These are phyloP conservation scores for Pythium rishiriense DNA, from an alignment of 352 stramenopile species.

Conservation along the genomic window DNA sequence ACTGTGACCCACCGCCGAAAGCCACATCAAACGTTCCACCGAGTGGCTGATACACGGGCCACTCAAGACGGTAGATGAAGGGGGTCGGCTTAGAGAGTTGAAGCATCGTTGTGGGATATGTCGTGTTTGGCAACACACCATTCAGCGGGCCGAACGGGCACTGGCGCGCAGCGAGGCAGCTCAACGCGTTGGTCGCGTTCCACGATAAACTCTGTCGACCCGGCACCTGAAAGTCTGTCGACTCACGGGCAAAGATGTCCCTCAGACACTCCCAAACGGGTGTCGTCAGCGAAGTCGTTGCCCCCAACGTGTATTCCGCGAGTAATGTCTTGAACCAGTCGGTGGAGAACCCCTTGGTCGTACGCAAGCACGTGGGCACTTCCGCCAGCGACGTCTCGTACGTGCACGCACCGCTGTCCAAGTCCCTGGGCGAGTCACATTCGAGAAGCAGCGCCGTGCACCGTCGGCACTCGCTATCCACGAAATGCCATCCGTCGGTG, in stretches of 20 bases:
- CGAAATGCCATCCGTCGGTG: neutral
- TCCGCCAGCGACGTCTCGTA: slow-evolving; percentile 13
- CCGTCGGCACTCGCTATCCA: slow-evolving; percentile 6
- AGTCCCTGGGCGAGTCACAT: slow-evolving; percentile 2
- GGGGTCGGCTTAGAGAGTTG: slow-evolving; percentile 12
- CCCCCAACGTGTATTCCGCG: neutral
- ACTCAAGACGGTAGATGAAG: slow-evolving; percentile 4
- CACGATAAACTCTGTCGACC: slow-evolving; percentile 11
- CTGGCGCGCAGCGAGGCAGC: slow-evolving; percentile 12
- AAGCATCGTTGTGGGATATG: slow-evolving; percentile 15
- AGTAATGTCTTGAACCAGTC: slow-evolving; percentile 6
- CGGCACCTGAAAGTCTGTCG: neutral
- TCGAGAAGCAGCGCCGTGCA: slow-evolving; percentile 16
- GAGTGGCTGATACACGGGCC: slow-evolving; percentile 10
- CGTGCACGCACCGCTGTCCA: slow-evolving; percentile 16
- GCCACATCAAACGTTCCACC: slow-evolving; percentile 18
- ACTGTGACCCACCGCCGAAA: slow-evolving; percentile 1
- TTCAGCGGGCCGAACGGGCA: slow-evolving; percentile 32
- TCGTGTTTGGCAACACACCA: neutral
- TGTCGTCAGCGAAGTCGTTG: neutral
- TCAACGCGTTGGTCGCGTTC: slow-evolving; percentile 19
- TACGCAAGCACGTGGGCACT: slow-evolving; percentile 8
- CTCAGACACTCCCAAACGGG: slow-evolving; percentile 1
- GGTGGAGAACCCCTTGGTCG: neutral
- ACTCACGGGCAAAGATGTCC: neutral